A percentile compares a stretch with the other conserved stretches of the same genome.
Conservation (phyloP, 2,329 filamentous ascomycete genomes). For the Colletotrichum sp. region DNA sequence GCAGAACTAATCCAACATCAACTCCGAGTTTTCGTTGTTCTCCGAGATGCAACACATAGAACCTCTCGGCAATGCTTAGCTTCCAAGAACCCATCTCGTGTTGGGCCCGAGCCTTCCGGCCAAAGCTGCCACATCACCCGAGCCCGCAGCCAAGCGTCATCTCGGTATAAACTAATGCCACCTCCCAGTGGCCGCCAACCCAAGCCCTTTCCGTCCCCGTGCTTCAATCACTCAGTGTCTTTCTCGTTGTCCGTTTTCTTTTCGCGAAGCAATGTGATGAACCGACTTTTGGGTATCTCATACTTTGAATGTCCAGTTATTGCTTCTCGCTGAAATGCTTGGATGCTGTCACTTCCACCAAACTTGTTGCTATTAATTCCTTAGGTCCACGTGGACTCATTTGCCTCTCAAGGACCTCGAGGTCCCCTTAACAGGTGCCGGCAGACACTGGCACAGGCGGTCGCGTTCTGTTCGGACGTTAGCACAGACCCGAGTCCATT, state of each 20-base stretch:
- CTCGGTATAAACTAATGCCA: neutral
- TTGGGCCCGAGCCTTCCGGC: conserved; percentile 9
- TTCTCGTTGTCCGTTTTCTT: neutral
- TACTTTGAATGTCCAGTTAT: conserved; percentile 12
- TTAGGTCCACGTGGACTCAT: conserved; percentile 1
- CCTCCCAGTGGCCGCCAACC: neutral
- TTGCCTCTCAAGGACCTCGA: conserved; percentile 33
- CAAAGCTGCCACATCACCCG: neutral
- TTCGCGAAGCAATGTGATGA: conserved; percentile 15
- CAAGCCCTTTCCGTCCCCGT: neutral
- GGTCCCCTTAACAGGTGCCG: conserved; percentile 60
- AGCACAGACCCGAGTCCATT: neutral
- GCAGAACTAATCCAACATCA: conserved; percentile 4
- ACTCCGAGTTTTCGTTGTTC: neutral
- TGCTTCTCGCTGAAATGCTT: conserved; percentile 12
- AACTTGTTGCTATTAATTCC: neutral
- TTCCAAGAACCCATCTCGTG: neutral
- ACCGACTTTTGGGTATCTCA: conserved; percentile 19
- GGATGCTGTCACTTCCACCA: neutral
- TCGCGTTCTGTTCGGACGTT: conserved; percentile 53
- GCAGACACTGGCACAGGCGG: conserved; percentile 54
- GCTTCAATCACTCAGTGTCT: neutral
- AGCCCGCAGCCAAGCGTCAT: neutral
- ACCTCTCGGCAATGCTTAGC: neutral
- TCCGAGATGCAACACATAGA: neutral